A percentile compares a stretch with the other conserved stretches of the same genome.
Evolutionary conservation across 805 yeast species (phyloP).

Genomic region (Starmerella bombicola): DNA sequence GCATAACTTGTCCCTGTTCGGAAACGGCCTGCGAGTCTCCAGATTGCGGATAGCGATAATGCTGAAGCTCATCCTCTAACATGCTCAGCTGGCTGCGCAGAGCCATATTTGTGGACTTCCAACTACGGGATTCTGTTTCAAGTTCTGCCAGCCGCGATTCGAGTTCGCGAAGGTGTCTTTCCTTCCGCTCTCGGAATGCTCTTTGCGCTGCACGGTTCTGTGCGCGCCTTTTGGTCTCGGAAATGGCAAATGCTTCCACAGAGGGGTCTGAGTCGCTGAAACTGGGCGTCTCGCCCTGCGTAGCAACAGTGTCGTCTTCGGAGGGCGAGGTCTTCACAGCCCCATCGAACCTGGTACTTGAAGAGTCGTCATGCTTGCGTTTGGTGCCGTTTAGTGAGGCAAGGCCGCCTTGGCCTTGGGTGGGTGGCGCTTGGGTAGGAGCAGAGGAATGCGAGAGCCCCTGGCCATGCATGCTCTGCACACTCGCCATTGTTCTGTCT

Average conservation of each 20-base stretch:
- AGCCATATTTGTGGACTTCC: slow-evolving; percentile 58
- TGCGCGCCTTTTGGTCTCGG: slow-evolving; percentile 82
- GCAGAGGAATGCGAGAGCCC: too few relatives aligned
- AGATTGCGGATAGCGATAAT: slow-evolving; percentile 33
- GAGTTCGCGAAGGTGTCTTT: slow-evolving; percentile 68
- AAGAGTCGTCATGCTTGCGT: too few relatives aligned
- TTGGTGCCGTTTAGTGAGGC: too few relatives aligned
- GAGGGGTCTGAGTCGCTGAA: not conserved
- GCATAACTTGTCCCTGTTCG: too few relatives aligned
- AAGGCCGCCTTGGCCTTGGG: too few relatives aligned
- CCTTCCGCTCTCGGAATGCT: slow-evolving; percentile 82
- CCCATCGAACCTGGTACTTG: too few relatives aligned
- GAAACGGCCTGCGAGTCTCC: not conserved
- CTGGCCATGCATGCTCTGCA: slow-evolving; percentile 3
- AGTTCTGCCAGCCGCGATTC: slow-evolving; percentile 63
- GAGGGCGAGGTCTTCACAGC: not conserved
- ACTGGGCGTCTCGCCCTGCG: slow-evolving; percentile 29
- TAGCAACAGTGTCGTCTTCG: not conserved
- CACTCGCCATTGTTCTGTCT: slow-evolving; percentile 10
- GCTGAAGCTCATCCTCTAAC: slow-evolving; percentile 56
- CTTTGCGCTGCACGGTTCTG: slow-evolving; percentile 98
- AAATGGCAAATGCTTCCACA: slow-evolving; percentile 25
- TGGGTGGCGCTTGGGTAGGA: too few relatives aligned
- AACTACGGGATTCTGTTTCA: slow-evolving; percentile 59
- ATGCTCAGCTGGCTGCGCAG: slow-evolving; percentile 64